Base-by-base conservation (phyloP, 2,329 filamentous ascomycete genomes). In the Magnaporthiopsis incrustans region DNA sequence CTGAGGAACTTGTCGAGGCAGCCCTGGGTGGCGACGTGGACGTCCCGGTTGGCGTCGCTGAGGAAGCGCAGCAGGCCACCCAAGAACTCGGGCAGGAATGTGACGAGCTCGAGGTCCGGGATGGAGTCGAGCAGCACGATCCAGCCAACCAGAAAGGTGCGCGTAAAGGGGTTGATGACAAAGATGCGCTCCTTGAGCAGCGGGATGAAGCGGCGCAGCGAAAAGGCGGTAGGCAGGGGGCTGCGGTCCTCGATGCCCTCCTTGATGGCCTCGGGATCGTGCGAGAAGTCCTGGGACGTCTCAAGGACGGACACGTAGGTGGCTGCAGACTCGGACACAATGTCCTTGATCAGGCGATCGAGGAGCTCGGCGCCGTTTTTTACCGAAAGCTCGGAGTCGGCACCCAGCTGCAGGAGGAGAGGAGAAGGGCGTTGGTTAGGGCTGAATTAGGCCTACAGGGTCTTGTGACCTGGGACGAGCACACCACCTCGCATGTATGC, bases 281-380 rank as follows among this genome's bases (percentile, higher is more conserved):
- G 69, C 14, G 84, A 77, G 44, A 83, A n/a, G 22, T 63, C 62
- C 56, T 57, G 62, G n/a, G 56, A 59, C 79, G 71, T 69, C 68
- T 96, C 89, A 30, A 99, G 79, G 12, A 97, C 85, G 0, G 95
- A 98, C 8, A 98, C 88, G 74, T 99, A 99, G 5, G 92, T 95
- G 58, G 94, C 91, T 18, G 94, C 93, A 7, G 93, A 97, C 76
- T 98, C 94, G 2, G 93, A 90, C 4, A 98, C 92, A 66, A 98
- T 97, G 71, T 98, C 93, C 76, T 97, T 97, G 72, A 99, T 88
- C 60, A 99, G 83, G 35, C 95, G 90, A 77, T 99, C 95, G 11
- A 99, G 83, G 61, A 99, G 83, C 74, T 99, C 95, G 27, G 95
- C 95, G 33, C 95, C 95, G 73, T 99, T 99, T 77, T 99, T 99